phyloP scores from a whole-genome alignment of 257 asterid genomes.

The Nicotiana obtusifolia region DNA sequence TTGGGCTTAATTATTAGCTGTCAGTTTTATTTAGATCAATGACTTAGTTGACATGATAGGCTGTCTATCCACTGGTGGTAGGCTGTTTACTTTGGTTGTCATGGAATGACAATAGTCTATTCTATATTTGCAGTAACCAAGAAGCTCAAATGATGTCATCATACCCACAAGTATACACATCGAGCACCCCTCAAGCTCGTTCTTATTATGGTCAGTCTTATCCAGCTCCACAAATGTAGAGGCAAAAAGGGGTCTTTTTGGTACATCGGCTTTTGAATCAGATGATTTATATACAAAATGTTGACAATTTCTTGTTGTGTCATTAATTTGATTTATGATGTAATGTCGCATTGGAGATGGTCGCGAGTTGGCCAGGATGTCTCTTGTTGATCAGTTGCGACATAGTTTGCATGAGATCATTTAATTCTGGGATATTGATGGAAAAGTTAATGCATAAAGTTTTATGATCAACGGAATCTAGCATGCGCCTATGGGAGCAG shows the following conservation, averaged over 20 bases:
- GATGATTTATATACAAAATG: slow-evolving; percentile 7
- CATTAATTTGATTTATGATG: slow-evolving; percentile 1
- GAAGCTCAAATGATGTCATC: slow-evolving; percentile 35
- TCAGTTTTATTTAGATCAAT: neutral
- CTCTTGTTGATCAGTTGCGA: slow-evolving; percentile 9
- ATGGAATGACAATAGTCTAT: neutral
- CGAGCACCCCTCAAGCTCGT: slow-evolving; percentile 36
- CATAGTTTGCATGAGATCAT: slow-evolving; percentile 9
- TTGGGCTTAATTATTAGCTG: neutral
- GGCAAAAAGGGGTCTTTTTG: neutral
- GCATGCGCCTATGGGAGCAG: neutral
- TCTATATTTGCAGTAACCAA: slow-evolving; percentile 17
- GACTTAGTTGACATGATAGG: neutral
- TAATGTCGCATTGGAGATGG: slow-evolving; percentile 2
- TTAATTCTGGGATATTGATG: slow-evolving; percentile 10
- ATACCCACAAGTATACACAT: slow-evolving; percentile 27
- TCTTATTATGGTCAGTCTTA: slow-evolving; percentile 40
- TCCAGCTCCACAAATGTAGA: slow-evolving; percentile 38
- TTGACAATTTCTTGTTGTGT: slow-evolving; percentile 1
- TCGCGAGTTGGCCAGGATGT: neutral
- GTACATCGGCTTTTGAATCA: neutral
- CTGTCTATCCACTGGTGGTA: neutral
- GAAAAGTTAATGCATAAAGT: slow-evolving; percentile 6
- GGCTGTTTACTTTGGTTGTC: neutral
- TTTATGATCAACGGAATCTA: neutral